phyloP scores from a whole-genome alignment of 495 filamentous ascomycete genomes.

The Clohesyomyces aquaticus region DNA sequence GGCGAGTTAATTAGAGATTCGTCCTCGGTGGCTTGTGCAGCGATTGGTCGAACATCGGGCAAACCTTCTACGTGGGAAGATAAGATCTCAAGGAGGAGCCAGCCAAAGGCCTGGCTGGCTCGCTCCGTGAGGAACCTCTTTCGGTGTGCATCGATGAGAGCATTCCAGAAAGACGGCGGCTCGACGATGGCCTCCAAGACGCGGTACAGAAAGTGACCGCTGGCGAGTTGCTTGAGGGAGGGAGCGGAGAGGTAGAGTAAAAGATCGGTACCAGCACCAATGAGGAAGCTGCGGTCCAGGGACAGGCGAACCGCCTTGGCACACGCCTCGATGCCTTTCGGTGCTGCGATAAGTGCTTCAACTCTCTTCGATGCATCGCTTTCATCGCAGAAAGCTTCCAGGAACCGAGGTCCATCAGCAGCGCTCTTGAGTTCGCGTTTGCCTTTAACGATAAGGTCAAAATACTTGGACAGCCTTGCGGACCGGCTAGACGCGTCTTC shows the following conservation, averaged over 20 bases:
- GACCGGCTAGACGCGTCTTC: conserved; percentile 13
- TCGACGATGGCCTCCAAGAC: conserved; percentile 58
- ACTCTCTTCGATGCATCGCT: conserved; percentile 55
- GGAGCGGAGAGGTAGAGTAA: conserved; percentile 42
- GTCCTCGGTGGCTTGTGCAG: conserved; percentile 17
- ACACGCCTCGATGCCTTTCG: conserved; percentile 54
- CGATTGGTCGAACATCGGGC: conserved; percentile 27
- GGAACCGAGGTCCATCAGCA: conserved; percentile 58
- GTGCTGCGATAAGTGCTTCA: conserved; percentile 58
- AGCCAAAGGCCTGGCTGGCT: conserved; percentile 57
- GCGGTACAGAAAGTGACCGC: conserved; percentile 60
- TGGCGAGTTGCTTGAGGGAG: conserved; percentile 56
- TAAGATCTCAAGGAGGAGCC: conserved; percentile 63
- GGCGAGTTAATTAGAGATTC: conserved; percentile 24
- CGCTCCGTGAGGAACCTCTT: conserved; percentile 47
- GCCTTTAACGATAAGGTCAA: conserved; percentile 23
- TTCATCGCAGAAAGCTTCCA: conserved; percentile 63
- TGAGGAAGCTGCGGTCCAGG: conserved; percentile 57
- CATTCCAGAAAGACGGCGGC: conserved; percentile 66
- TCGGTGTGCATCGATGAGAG: conserved; percentile 53
- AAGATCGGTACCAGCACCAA: conserved; percentile 36
- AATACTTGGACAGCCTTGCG: conserved; percentile 25
- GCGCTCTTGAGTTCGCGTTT: conserved; percentile 30
- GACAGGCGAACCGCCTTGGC: conserved; percentile 56
- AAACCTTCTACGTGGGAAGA: conserved; percentile 45